Conservation (phyloP, 306 rosid species). For the Heteromeles arbutifolia region DNA sequence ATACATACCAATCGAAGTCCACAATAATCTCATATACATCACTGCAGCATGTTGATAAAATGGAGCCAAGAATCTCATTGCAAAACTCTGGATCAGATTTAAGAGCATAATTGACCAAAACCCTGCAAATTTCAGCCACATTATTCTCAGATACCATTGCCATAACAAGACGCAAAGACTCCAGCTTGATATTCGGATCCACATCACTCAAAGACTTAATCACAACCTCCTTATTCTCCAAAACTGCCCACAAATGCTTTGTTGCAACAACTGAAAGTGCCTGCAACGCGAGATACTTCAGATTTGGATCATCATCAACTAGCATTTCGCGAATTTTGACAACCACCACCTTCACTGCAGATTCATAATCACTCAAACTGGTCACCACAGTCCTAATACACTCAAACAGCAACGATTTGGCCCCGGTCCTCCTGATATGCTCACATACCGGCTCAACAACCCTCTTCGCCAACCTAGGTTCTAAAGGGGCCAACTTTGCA, state of each 20-base stretch:
- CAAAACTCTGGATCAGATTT: constrained; percentile 80
- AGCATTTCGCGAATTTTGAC: constrained; percentile 57
- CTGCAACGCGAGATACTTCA: constrained; percentile 78
- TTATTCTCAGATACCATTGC: constrained; percentile 74
- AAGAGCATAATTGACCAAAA: constrained; percentile 64
- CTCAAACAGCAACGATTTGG: constrained; percentile 75
- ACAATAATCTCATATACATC: constrained; percentile 67
- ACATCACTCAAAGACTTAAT: constrained; percentile 71
- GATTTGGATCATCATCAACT: constrained; percentile 78
- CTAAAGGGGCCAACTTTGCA: constrained; percentile 64
- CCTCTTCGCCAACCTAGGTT: constrained; percentile 67
- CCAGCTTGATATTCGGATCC: constrained; percentile 73
- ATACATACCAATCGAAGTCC: constrained; percentile 91
- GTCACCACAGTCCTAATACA: constrained; percentile 75
- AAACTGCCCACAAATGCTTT: constrained; percentile 66
- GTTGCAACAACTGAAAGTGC: constrained; percentile 53
- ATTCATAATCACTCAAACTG: constrained; percentile 53
- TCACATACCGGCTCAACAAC: constrained; percentile 79
- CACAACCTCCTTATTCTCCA: constrained; percentile 84
- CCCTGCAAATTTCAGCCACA: constrained; percentile 63
- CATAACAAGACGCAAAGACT: constrained; percentile 74
- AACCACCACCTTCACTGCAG: constrained; percentile 72
- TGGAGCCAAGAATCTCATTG: constrained; percentile 70
- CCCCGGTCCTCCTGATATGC: constrained; percentile 56
- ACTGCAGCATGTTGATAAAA: constrained; percentile 51